Evolutionary conservation across 2,329 filamentous ascomycete genomes (phyloP), one percentile per base, ranked within the genome.

Genomic region (Diaporthe eres): DNA sequence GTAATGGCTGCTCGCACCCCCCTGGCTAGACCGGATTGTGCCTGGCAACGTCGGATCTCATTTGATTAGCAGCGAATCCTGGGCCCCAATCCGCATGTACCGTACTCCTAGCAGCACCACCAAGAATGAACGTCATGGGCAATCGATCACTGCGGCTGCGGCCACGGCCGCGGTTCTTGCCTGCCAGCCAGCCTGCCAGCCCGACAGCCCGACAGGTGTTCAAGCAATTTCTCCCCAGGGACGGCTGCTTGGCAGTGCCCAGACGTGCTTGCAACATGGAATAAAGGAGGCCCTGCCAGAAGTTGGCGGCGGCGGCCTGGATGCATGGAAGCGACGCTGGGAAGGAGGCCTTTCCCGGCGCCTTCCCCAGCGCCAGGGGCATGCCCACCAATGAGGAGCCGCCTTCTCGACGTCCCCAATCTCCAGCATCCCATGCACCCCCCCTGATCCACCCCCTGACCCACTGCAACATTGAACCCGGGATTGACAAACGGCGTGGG

Each of bases 381-480:
- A 28, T 13, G 25, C 70, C 51, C 17, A 39, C 74, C 74, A 75
- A 75, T 75, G 12, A 73, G 4, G 9, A 37, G 8, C 10, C 39
- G 39, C 34, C 31, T 37, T 31, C 28, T n/a, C 47, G n/a, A 51
- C 25, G 71, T 73, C 39, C 42, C 58, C 70, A 73, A 73, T 75
- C 70, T 75, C 74, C 74, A 75, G 74, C 34, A 65, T 57, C 8
- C 70, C 74, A 55, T 28, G 61, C 58, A 39, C 47, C 58, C 13
- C 71, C 60, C 60, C 71, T 74, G 61, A 47, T 63, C 71, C 61
- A 67, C 74, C 74, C 75, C 74, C 71, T 74, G 71, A 70, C 71
- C 74, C 74, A 51, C 72, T 61, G 55, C 61, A 58, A 61, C 71
- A 73, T 47, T 73, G 47, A 63, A 13, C 44, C 51, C 55, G 57